Evolutionary conservation across 2,329 filamentous ascomycete genomes (phyloP).

Genomic region (Botrytis porri): DNA sequence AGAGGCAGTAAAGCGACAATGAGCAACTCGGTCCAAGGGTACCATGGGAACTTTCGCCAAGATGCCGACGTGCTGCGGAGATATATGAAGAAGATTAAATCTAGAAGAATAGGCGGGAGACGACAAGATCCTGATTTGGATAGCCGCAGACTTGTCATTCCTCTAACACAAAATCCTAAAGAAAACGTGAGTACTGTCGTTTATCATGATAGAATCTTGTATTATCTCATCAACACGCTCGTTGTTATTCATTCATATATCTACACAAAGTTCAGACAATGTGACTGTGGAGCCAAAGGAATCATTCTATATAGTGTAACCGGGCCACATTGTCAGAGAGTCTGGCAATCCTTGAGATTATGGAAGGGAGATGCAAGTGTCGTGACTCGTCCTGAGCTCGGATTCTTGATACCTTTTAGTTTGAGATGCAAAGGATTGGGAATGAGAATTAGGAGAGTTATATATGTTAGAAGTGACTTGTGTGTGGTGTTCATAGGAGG

Average conservation of each 20-base stretch:
- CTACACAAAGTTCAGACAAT: accelerated
- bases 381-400: not conserved
- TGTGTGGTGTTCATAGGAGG: accelerated
- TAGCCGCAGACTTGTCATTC: accelerated
- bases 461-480: not conserved
- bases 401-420: not conserved
- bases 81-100: too few relatives aligned
- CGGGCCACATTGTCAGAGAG: accelerated
- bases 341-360: too few relatives aligned
- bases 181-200: not conserved
- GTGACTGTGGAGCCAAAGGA: not conserved
- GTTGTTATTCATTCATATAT: not conserved
- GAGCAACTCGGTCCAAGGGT: accelerated
- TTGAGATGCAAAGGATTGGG: not conserved
- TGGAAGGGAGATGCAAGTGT: not conserved
- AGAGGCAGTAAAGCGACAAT: not conserved
- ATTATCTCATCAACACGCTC: not conserved
- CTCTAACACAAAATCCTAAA: too few relatives aligned
- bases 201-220: not conserved
- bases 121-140: too few relatives aligned
- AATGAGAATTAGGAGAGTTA: not conserved
- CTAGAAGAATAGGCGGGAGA: too few relatives aligned
- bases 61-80: not conserved
- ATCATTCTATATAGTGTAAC: not conserved
- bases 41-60: not conserved